A percentile compares a stretch with the other conserved stretches of the same genome.
Evolutionary conservation across 495 filamentous ascomycete genomes (phyloP).

Genomic region (Schizothecium vesticola): DNA sequence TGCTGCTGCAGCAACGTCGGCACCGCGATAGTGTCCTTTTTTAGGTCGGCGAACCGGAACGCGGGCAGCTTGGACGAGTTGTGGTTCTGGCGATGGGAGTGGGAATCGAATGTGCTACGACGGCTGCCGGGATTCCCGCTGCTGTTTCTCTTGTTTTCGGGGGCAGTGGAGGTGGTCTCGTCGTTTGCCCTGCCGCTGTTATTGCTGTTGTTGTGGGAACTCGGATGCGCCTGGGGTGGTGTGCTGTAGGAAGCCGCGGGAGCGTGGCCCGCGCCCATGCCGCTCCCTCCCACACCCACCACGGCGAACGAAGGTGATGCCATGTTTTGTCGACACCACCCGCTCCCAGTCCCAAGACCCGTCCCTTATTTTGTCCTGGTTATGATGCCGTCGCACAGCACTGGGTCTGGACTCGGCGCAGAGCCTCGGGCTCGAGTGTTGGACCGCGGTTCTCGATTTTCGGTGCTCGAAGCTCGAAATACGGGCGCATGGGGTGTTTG

Average conservation of each 20-base stretch:
- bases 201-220: conserved; percentile 13
- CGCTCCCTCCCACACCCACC: neutral
- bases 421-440: neutral
- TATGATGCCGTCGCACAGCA: conserved; percentile 3
- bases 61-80: conserved; percentile 47
- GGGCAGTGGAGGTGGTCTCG: conserved; percentile 13
- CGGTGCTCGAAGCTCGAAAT: conserved; percentile 4
- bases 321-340: conserved; percentile 9
- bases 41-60: conserved; percentile 45
- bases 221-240: conserved; percentile 13
- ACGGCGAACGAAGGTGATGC: conserved; percentile 18
- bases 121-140: conserved; percentile 17
- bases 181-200: conserved; percentile 7
- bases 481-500: conserved; percentile 5
- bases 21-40: conserved; percentile 34
- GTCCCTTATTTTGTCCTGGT: conserved; percentile 4
- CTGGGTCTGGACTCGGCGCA: neutral
- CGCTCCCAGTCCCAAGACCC: neutral
- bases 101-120: conserved; percentile 34
- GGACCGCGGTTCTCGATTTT: neutral
- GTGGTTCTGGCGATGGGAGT: conserved; percentile 45
- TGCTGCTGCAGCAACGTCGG: conserved; percentile 34
- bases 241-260: conserved; percentile 12
- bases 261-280: conserved; percentile 15
- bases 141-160: conserved; percentile 11